phyloP scores from a whole-genome alignment of 2,329 filamentous ascomycete genomes.

The Botrytis deweyae region DNA sequence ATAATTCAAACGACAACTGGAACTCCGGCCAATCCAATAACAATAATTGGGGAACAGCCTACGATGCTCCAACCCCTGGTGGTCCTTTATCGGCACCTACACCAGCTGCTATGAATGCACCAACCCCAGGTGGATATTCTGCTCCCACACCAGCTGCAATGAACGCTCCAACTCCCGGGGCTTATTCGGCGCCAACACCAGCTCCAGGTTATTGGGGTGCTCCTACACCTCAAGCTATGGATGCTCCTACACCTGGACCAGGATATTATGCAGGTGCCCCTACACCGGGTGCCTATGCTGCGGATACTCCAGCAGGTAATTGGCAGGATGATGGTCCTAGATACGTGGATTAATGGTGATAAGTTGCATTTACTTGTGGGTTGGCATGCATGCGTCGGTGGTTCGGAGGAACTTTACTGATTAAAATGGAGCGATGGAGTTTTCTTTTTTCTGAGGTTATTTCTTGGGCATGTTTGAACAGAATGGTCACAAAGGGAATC shows the following conservation, averaged over 20 bases:
- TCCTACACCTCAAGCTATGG: slow-evolving; percentile 49
- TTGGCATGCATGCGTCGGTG: neutral
- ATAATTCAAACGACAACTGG: slow-evolving; percentile 59
- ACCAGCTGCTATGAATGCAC: slow-evolving; percentile 63
- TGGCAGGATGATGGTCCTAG: slow-evolving; percentile 45
- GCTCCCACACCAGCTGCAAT: slow-evolving; percentile 48
- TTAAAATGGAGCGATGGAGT: slow-evolving; percentile 10
- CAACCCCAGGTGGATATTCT: slow-evolving; percentile 65
- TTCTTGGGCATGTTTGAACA: neutral
- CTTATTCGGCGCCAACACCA: slow-evolving; percentile 61
- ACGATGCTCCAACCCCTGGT: slow-evolving; percentile 70
- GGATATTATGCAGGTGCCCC: slow-evolving; percentile 37
- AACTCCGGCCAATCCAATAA: slow-evolving; percentile 29
- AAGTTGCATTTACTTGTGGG: slow-evolving; percentile 9
- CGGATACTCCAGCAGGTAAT: slow-evolving; percentile 59
- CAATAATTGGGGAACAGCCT: slow-evolving; percentile 46
- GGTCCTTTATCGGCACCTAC: slow-evolving; percentile 60
- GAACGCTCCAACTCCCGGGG: slow-evolving; percentile 51
- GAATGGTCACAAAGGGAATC: neutral
- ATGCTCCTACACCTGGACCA: slow-evolving; percentile 50
- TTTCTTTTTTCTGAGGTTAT: neutral
- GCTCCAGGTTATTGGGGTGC: slow-evolving; percentile 51
- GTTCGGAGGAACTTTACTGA: slow-evolving; percentile 2
- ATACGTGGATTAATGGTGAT: slow-evolving; percentile 40
- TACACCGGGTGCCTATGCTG: slow-evolving; percentile 41